Evolutionary conservation across 306 rosid genomes (phyloP).

Genomic region (Phaseolus lunatus): DNA sequence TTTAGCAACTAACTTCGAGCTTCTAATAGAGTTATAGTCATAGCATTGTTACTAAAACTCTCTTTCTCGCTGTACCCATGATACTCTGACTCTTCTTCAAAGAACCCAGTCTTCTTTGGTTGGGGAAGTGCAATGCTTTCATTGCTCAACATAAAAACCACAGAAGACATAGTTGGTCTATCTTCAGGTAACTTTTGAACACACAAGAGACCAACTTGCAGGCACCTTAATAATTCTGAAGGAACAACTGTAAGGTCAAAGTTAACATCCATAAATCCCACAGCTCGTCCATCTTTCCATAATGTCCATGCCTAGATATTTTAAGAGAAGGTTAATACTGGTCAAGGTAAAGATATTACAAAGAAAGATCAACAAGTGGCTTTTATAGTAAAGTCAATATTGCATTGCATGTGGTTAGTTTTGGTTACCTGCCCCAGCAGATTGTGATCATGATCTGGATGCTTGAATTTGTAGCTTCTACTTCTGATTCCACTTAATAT

Average conservation of each 20-base stretch:
- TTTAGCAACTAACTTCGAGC: conserved; percentile 30
- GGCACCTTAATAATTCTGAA: conserved; percentile 49
- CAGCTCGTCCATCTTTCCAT: conserved; percentile 36
- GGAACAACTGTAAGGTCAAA: conserved; percentile 29
- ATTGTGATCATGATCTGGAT: conserved; percentile 32
- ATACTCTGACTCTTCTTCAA: conserved; percentile 10
- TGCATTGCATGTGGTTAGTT: background rate
- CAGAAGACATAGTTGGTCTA: conserved; percentile 57
- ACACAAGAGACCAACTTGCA: conserved; percentile 59
- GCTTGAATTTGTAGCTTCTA: background rate
- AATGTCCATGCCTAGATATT: conserved; percentile 46
- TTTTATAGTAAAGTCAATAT: background rate
- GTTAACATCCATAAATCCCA: conserved; percentile 46
- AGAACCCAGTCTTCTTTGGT: conserved; percentile 43
- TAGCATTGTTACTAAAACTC: conserved; percentile 31
- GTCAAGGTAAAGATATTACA: background rate
- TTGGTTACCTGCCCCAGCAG: conserved; percentile 43
- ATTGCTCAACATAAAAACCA: conserved; percentile 50
- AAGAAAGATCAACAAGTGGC: background rate
- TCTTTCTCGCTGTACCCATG: background rate
- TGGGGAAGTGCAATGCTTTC: conserved; percentile 40
- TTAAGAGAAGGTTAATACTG: conserved; percentile 7
- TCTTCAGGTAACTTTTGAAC: conserved; percentile 51
- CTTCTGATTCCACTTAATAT: conserved; percentile 58
- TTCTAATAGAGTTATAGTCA: conserved; percentile 42